phyloP scores from a whole-genome alignment of 768 basidiomycete genomes.

The Leucosporidium creatinivorum region DNA sequence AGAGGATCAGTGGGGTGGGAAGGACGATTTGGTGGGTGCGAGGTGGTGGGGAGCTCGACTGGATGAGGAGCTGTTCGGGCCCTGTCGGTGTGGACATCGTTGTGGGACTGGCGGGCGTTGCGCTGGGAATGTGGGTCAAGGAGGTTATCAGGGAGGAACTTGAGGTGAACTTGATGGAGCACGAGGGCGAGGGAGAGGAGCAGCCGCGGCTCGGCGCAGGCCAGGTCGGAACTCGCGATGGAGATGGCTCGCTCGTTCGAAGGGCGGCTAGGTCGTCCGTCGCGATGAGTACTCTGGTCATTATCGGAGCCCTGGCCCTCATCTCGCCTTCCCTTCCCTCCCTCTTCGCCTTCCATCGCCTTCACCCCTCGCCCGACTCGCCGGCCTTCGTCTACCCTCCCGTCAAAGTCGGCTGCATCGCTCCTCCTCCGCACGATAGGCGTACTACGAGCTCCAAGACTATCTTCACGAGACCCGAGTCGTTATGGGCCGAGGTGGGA shows the following conservation, averaged over 20 bases:
- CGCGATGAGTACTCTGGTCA: not conserved
- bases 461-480: constrained; percentile 11
- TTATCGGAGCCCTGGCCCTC: not conserved
- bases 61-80: not conserved
- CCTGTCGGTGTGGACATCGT: not conserved
- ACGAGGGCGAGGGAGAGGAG: too few relatives aligned
- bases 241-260: not conserved
- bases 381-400: constrained; percentile 17
- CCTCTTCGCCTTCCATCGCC: not conserved
- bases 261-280: not conserved
- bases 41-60: not conserved
- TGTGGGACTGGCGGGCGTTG: not conserved
- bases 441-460: not conserved
- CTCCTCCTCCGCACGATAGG: not conserved
- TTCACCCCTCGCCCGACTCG: constrained; percentile 5
- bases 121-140: not conserved
- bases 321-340: not conserved
- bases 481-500: constrained; percentile 1
- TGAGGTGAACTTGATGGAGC: not conserved
- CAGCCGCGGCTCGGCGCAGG: too few relatives aligned
- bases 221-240: not conserved
- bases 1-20: not conserved
- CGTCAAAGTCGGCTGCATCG: constrained; percentile 22
- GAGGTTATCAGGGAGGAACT: not conserved
- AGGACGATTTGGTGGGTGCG: not conserved